Evolutionary conservation across 2,329 filamentous ascomycete species (phyloP).

Genomic region (Rugonectria rugulosa): DNA sequence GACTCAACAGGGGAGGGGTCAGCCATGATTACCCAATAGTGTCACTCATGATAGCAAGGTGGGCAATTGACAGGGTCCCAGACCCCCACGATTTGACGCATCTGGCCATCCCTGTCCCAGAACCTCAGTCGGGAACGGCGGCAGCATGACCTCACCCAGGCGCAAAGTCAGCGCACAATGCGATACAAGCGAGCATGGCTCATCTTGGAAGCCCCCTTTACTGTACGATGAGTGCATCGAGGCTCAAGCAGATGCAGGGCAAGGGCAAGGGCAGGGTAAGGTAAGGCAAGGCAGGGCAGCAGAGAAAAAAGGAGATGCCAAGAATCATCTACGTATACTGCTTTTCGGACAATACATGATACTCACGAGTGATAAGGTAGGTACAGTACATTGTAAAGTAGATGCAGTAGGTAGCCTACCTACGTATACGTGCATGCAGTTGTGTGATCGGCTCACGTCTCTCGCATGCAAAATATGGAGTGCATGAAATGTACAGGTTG

Average conservation of each 20-base stretch:
- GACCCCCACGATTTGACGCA: conserved; percentile 36
- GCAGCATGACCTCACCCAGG: conserved; percentile 32
- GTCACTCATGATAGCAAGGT: conserved; percentile 39
- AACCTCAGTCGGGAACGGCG: conserved; percentile 29
- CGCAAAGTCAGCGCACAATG: conserved; percentile 31
- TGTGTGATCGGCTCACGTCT: background rate
- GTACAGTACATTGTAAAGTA: too few relatives aligned
- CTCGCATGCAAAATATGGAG: background rate
- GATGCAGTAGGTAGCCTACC: too few relatives aligned
- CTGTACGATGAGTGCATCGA: too few relatives aligned
- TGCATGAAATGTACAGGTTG: background rate
- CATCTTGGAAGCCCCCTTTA: conserved; percentile 5
- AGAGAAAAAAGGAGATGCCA: too few relatives aligned
- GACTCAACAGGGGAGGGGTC: background rate
- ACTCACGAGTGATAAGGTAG: too few relatives aligned
- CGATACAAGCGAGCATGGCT: conserved; percentile 13
- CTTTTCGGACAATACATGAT: too few relatives aligned
- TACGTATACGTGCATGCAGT: too few relatives aligned
- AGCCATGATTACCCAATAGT: conserved; percentile 33
- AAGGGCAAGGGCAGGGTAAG: background rate
- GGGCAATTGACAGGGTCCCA: conserved; percentile 38
- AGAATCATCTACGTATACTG: too few relatives aligned
- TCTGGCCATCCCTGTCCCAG: conserved; percentile 34
- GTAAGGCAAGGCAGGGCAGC: too few relatives aligned
- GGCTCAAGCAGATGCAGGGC: too few relatives aligned